A percentile compares a stretch with the other conserved stretches of the same genome.
These are phyloP conservation scores for Exophiala viscosa DNA, from an alignment of 2,329 filamentous ascomycete species.

Conservation along the genomic window DNA sequence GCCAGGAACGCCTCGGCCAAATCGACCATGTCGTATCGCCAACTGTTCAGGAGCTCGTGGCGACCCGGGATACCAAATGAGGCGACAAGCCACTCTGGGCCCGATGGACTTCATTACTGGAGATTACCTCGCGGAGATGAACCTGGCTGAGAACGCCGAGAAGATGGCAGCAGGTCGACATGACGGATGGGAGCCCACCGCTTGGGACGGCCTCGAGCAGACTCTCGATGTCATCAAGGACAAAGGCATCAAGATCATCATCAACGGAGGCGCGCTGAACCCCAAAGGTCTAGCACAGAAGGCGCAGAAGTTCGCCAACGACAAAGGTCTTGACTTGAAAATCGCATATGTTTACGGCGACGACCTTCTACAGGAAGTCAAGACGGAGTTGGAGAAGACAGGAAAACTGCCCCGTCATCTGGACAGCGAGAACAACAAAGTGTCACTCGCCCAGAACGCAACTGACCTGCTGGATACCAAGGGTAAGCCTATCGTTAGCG, in stretches of 20 bases:
- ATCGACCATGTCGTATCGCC: slow-evolving; percentile 33
- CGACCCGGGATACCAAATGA: slow-evolving; percentile 37
- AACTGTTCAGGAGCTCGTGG: slow-evolving; percentile 35
- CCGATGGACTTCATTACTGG: slow-evolving; percentile 52
- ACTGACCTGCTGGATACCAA: slow-evolving; percentile 38
- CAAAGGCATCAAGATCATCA: slow-evolving; percentile 52
- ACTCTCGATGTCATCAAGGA: slow-evolving; percentile 45
- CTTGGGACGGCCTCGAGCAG: slow-evolving; percentile 48
- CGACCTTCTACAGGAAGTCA: slow-evolving; percentile 38
- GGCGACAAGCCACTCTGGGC: slow-evolving; percentile 34
- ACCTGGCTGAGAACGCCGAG: slow-evolving; percentile 46
- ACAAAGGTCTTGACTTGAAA: slow-evolving; percentile 37
- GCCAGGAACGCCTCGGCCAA: slow-evolving; percentile 2
- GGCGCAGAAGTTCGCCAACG: slow-evolving; percentile 31
- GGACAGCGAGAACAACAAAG: slow-evolving; percentile 38
- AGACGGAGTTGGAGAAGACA: slow-evolving; percentile 33
- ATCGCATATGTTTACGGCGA: slow-evolving; percentile 48
- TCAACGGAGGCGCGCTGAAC: slow-evolving; percentile 57
- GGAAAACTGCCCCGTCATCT: slow-evolving; percentile 39
- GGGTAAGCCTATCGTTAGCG: slow-evolving; percentile 40
- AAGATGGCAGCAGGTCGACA: slow-evolving; percentile 40
- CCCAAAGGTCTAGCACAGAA: slow-evolving; percentile 51
- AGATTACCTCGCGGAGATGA: slow-evolving; percentile 50
- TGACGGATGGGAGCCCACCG: slow-evolving; percentile 45
- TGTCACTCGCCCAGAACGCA: slow-evolving; percentile 35